A percentile compares a stretch with the other conserved stretches of the same genome.
Conservation (phyloP, 345 rosid species). For the Sonneratia caseolaris region DNA sequence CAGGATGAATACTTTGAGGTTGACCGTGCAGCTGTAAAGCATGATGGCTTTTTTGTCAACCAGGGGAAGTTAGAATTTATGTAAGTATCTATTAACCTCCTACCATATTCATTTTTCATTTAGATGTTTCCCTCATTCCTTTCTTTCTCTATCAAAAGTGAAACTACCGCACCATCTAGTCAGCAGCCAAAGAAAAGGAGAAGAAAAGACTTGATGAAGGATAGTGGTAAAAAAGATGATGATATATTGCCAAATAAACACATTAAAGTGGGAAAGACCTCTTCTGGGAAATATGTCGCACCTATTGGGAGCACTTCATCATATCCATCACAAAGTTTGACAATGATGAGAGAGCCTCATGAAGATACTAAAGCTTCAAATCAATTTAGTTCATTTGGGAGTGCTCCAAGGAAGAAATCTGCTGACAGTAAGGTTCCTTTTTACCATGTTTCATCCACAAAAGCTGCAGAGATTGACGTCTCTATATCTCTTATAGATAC, state of each 20-base stretch:
- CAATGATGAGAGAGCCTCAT: conserved; percentile 17
- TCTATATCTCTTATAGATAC: conserved; percentile 28
- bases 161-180: conserved; percentile 39
- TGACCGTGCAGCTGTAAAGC: conserved; percentile 79
- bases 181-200: conserved; percentile 74
- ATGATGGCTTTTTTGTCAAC: conserved; percentile 86
- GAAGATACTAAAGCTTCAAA: conserved; percentile 30
- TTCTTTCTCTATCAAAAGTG: conserved; percentile 36
- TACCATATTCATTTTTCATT: neutral
- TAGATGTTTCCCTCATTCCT: conserved; percentile 8
- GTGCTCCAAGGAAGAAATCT: conserved; percentile 44
- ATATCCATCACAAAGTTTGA: conserved; percentile 26
- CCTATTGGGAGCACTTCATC: conserved; percentile 24
- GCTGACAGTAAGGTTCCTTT: conserved; percentile 32
- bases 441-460: conserved; percentile 31
- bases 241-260: conserved; percentile 35
- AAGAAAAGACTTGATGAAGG: conserved; percentile 56
- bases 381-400: conserved; percentile 29
- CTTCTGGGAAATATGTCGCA: conserved; percentile 27
- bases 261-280: conserved; percentile 39
- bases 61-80: conserved; percentile 76
- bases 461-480: conserved; percentile 34
- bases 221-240: conserved; percentile 38
- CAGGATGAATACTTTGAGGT: conserved; percentile 99
- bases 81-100: conserved; percentile 30